phyloP scores from a whole-genome alignment of 768 basidiomycete genomes.

The Mycena sanguinolenta region DNA sequence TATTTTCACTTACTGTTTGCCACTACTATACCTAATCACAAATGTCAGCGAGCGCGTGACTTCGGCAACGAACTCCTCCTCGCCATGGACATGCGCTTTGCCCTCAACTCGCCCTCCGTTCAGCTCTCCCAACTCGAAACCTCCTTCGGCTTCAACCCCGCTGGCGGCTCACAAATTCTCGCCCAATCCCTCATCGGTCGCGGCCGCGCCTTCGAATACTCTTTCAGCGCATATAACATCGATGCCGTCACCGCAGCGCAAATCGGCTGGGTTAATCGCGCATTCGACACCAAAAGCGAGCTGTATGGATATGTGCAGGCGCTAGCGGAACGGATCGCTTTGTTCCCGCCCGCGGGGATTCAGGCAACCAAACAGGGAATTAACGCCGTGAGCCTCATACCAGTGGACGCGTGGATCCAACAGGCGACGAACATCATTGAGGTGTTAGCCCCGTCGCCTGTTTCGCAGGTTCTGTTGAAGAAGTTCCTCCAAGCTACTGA shows the following conservation, averaged over 20 bases:
- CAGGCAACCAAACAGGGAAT: slow-evolving; percentile 7
- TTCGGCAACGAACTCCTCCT: slow-evolving; percentile 17
- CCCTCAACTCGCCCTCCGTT: slow-evolving; percentile 10
- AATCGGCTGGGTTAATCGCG: slow-evolving; percentile 21
- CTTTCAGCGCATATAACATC: slow-evolving; percentile 1
- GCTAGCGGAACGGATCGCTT: slow-evolving; percentile 18
- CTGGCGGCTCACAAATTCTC: not conserved
- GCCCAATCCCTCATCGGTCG: slow-evolving; percentile 7
- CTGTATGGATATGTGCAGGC: not conserved
- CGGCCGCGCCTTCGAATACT: slow-evolving; percentile 19
- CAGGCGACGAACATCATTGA: too few relatives aligned
- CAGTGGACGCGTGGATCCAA: too few relatives aligned
- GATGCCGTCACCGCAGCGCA: slow-evolving; percentile 8
- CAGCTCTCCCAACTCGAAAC: slow-evolving; percentile 15
- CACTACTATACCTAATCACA: too few relatives aligned
- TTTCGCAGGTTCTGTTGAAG: too few relatives aligned
- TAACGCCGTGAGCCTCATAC: slow-evolving; percentile 17
- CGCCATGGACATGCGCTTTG: not conserved
- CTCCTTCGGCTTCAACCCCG: slow-evolving; percentile 17
- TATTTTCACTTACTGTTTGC: too few relatives aligned
- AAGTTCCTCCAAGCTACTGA: too few relatives aligned
- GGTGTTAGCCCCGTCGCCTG: too few relatives aligned
- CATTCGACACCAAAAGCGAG: not conserved
- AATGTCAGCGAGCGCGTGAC: too few relatives aligned
- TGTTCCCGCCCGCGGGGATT: slow-evolving; percentile 17